Conservation (phyloP, 2,329 filamentous ascomycete species). For the Coniochaeta sp. region DNA sequence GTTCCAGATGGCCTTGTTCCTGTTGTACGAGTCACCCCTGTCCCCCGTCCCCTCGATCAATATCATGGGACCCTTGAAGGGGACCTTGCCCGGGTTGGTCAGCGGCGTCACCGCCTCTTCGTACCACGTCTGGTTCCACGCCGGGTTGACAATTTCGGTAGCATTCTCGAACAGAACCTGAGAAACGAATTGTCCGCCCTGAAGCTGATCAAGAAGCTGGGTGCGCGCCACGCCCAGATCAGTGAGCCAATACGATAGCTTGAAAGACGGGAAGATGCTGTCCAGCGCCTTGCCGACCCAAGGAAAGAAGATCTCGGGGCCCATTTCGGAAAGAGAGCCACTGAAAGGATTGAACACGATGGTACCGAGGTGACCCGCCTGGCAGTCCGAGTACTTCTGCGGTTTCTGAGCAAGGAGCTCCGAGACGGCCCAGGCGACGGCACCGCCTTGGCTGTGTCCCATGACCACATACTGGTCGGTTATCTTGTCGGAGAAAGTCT, state of each 20-base stretch:
- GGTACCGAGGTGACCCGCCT: background rate
- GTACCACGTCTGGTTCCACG: background rate
- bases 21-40: background rate
- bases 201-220: background rate
- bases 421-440: conserved; percentile 27
- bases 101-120: background rate
- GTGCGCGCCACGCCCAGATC: background rate
- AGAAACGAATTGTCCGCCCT: background rate
- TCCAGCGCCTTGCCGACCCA: background rate
- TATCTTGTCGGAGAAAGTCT: conserved; percentile 28
- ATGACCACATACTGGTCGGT: conserved; percentile 28
- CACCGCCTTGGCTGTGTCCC: conserved; percentile 28
- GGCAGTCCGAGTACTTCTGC: background rate
- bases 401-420: background rate
- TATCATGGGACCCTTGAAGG: background rate
- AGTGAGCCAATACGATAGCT: background rate
- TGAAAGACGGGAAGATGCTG: background rate
- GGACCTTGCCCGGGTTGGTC: background rate
- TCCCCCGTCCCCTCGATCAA: background rate
- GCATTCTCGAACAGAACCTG: no score
- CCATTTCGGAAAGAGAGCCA: background rate
- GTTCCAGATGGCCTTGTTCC: background rate
- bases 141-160: no score
- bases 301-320: background rate
- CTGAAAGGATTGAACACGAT: background rate